Evolutionary conservation across 1,139 yeast genomes (phyloP).

Genomic region (Spencermartinsiella ligniputridi): DNA sequence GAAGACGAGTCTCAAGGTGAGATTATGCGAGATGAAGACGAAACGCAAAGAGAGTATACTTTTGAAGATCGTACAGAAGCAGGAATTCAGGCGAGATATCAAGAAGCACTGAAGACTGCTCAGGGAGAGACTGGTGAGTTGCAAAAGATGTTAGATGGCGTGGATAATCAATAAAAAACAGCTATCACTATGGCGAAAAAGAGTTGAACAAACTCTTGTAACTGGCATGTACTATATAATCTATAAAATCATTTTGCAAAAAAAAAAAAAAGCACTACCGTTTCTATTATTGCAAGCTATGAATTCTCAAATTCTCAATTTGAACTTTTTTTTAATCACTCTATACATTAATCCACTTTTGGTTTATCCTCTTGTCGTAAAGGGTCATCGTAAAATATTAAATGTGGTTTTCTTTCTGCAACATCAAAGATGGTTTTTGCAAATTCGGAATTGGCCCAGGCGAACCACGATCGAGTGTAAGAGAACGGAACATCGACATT

Average conservation of each 20-base stretch:
- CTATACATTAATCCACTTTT: background rate
- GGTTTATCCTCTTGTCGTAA: background rate
- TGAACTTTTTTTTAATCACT: background rate
- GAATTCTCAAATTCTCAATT: too few relatives aligned
- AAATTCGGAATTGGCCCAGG: conserved; percentile 92
- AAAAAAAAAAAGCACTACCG: too few relatives aligned
- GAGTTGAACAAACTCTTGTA: background rate
- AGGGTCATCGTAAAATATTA: conserved; percentile 43
- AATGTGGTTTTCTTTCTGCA: conserved; percentile 68
- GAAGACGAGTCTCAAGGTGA: conserved; percentile 54
- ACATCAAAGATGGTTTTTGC: conserved; percentile 77
- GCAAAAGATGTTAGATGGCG: background rate
- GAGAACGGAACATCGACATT: conserved; percentile 50
- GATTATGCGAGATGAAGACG: conserved; percentile 27
- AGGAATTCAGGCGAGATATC: conserved; percentile 64
- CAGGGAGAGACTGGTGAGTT: conserved; percentile 15
- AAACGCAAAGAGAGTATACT: conserved; percentile 63
- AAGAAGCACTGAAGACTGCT: conserved; percentile 44
- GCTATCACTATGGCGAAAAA: background rate
- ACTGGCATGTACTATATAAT: too few relatives aligned
- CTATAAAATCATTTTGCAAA: too few relatives aligned
- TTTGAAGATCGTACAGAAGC: conserved; percentile 61
- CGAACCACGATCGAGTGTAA: conserved; percentile 78
- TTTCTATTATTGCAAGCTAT: too few relatives aligned
- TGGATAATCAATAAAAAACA: background rate